Base-by-base conservation (phyloP, 768 basidiomycete species). In the Sutorius australiensis region DNA sequence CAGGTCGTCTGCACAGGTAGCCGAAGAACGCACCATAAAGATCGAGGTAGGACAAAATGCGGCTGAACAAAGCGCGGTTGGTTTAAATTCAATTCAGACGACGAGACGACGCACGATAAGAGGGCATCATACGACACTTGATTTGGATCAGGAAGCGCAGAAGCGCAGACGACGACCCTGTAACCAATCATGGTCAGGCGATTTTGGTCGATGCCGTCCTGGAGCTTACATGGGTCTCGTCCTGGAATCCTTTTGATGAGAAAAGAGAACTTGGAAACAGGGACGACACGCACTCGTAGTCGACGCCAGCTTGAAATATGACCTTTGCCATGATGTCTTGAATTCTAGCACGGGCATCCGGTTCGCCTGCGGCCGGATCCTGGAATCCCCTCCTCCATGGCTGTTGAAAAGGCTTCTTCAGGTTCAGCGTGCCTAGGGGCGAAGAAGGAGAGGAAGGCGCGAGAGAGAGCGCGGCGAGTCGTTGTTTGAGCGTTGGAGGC, bases 251-350 rank as follows among this genome's bases (percentile, higher is more conserved):
- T 11, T 17, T 38, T 49, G 50, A 64, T 61, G 21, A 65, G 52
- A 50, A 49, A 52, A 62, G 49, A 61, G 30, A 34, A 36, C 32
- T 40, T 38, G 16, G 19, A 11, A 38, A 33, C n/a, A 11, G 21
- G 39, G 10, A 38, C 19, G 27, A 48, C 16, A 77, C 86, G 65
- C 61, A 94, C 92, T 92, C 90, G 58, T 83, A 92, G 72, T 94
- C 92, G 52, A 92, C 87, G 2, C 92, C 92, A 40, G 92, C 92
- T 66, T 92, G 91, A 61, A 88, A 92, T 41, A 93, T 90, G 72
- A 93, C 75, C 66, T 75, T 82, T 36, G 72, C 64, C 75, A 93
- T 79, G 28, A 87, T 79, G 14, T 83, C 79, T 56, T 88, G 84
- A 12, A 89, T 68, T 54, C 71, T 73, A 40, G 81, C 77, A 41